Conservation (phyloP, 768 basidiomycete genomes). For the Lactarius pseudohatsudake region DNA sequence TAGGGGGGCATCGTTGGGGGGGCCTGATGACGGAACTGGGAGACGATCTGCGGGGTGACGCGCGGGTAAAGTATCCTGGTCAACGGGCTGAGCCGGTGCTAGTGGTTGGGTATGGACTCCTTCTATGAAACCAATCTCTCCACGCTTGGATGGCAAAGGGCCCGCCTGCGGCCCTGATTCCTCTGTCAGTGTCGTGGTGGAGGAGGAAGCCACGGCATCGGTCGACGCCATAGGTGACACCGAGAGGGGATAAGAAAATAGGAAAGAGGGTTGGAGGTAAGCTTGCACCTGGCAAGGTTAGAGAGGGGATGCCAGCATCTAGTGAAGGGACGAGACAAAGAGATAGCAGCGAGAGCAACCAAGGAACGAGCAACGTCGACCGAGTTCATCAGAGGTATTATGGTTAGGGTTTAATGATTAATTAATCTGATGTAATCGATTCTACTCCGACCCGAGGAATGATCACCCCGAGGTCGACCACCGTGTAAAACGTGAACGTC, state of each 20-base stretch:
- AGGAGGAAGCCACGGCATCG: conserved; percentile 23
- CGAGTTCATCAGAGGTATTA: background rate
- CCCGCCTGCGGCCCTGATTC: conserved; percentile 52
- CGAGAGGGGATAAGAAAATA: background rate
- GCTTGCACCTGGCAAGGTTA: conserved; percentile 48
- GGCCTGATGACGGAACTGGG: conserved; percentile 17
- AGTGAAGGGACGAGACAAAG: conserved; percentile 3
- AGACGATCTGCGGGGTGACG: conserved; percentile 51
- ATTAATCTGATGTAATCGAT: background rate
- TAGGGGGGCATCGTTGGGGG: background rate
- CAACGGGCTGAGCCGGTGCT: conserved; percentile 14
- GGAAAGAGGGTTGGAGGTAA: conserved; percentile 30
- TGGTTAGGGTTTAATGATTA: conserved; percentile 18
- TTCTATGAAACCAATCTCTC: conserved; percentile 64
- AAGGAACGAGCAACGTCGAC: background rate
- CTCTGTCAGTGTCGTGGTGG: conserved; percentile 22
- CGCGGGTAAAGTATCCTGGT: conserved; percentile 37
- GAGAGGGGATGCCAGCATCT: conserved; percentile 25
- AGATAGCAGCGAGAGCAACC: background rate
- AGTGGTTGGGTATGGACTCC: conserved; percentile 36
- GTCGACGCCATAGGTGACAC: conserved; percentile 35
- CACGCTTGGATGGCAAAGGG: conserved; percentile 61
- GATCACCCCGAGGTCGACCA: conserved; percentile 75
- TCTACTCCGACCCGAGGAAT: conserved; percentile 44
- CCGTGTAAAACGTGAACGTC: conserved; percentile 87